A percentile compares a stretch with the other conserved stretches of the same genome.
phyloP scores from a whole-genome alignment of 768 basidiomycete genomes.

The Boletus rubropictus region DNA sequence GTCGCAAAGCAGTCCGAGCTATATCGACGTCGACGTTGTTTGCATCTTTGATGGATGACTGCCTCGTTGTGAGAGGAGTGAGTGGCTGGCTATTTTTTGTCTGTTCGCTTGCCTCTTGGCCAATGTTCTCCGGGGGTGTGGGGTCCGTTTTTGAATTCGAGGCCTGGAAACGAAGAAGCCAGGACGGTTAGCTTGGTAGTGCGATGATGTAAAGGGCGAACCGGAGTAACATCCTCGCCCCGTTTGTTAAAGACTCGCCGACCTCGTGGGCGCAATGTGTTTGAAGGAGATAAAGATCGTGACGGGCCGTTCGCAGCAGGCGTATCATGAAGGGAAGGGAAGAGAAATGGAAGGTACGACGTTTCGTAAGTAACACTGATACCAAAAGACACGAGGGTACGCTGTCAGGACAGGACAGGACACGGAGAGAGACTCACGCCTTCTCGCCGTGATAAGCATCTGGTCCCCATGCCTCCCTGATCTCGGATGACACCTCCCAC shows the following conservation, averaged over 20 bases:
- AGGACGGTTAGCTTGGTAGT: constrained; percentile 13
- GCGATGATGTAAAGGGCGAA: constrained; percentile 15
- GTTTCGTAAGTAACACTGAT: constrained; percentile 45
- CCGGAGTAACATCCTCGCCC: constrained; percentile 40
- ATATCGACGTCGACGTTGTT: constrained; percentile 43
- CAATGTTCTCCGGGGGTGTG: constrained; percentile 3
- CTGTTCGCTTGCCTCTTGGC: constrained; percentile 23
- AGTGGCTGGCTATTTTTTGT: constrained; percentile 14
- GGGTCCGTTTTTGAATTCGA: constrained; percentile 9
- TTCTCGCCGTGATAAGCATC: constrained; percentile 24
- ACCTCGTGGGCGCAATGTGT: constrained; percentile 36
- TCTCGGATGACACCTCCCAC: constrained; percentile 55
- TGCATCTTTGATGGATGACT: constrained; percentile 33
- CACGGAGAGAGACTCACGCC: constrained; percentile 19
- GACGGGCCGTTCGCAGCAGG: constrained; percentile 19
- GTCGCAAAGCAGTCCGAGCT: constrained; percentile 47
- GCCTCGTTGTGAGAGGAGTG: constrained; percentile 9
- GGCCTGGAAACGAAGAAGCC: constrained; percentile 17
- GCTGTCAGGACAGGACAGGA: constrained; percentile 11
- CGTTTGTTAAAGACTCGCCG: constrained; percentile 48
- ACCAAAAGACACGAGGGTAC: constrained; percentile 6
- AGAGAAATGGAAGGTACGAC: constrained; percentile 65
- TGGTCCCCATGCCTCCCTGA: constrained; percentile 48
- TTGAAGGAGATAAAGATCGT: constrained; percentile 17
- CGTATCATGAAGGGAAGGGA: constrained; percentile 34